Conservation (phyloP, 2,329 filamentous ascomycete genomes). For the Raffaelea ambrosiae region DNA sequence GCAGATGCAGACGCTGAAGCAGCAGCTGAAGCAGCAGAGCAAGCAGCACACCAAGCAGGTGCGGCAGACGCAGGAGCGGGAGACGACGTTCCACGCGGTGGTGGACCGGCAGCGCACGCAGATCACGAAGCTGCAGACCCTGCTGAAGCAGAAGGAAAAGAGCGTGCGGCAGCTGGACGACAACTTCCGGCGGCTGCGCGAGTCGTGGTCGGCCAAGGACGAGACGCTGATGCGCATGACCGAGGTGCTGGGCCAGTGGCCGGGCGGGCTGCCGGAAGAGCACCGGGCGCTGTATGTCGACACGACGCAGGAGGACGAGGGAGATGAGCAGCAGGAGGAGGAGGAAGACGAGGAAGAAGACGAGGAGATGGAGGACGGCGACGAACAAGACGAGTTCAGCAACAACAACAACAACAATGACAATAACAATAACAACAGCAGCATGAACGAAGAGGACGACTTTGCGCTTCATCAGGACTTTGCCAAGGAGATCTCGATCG, state of each 20-base stretch:
- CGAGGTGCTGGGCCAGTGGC: conserved; percentile 9
- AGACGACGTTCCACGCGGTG: conserved; percentile 3
- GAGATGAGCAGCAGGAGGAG: not conserved
- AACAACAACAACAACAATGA: not conserved
- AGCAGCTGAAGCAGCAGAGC: not conserved
- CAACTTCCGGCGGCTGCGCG: conserved; percentile 13
- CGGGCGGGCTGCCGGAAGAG: conserved; percentile 4
- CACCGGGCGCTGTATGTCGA: conserved; percentile 2
- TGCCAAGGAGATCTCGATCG: not conserved
- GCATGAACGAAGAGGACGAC: not conserved
- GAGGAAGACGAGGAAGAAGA: not conserved
- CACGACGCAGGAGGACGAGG: not conserved
- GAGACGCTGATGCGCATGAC: conserved; percentile 13
- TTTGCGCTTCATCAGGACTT: no score
- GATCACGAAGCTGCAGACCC: conserved; percentile 9
- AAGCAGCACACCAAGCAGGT: not conserved
- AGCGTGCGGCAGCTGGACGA: conserved; percentile 14
- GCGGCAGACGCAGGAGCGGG: conserved; percentile 9
- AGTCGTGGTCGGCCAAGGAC: conserved; percentile 12
- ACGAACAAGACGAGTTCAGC: not conserved
- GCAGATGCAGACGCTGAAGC: not conserved
- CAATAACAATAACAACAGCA: not conserved
- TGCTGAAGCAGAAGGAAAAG: conserved; percentile 10
- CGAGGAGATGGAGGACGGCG: not conserved
- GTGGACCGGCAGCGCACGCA: conserved; percentile 12